Percentiles rank a stretch among this genome's conserved stretches.
These are phyloP conservation scores for Balamuthia mandrillaris DNA, from an alignment of 208 protist species.

Conservation along the genomic window DNA sequence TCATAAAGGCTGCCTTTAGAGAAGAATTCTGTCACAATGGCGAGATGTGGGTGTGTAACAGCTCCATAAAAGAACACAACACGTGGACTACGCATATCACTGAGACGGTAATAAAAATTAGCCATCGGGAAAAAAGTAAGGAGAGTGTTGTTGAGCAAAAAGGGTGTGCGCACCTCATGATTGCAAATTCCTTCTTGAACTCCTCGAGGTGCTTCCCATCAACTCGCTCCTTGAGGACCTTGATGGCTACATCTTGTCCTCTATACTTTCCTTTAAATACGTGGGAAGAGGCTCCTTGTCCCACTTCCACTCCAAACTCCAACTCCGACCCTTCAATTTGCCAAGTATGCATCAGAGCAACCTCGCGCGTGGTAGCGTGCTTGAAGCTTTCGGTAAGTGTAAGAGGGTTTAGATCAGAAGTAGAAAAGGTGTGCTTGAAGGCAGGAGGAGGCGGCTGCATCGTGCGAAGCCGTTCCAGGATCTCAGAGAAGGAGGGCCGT, in stretches of 20 bases:
- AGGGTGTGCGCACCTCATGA: not conserved
- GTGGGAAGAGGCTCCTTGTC: not conserved
- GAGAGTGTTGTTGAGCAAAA: not conserved
- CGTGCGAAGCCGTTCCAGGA: not conserved
- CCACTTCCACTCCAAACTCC: not conserved
- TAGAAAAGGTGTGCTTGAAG: not conserved
- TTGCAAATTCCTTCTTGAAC: conserved; percentile 22
- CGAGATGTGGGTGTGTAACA: not conserved
- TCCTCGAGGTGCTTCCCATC: not conserved
- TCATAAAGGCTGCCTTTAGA: not conserved
- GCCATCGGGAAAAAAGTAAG: not conserved
- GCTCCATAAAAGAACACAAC: conserved; percentile 30
- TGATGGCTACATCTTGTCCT: conserved; percentile 11
- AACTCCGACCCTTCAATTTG: conserved; percentile 21
- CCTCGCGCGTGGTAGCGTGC: not conserved
- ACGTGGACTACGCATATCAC: not conserved
- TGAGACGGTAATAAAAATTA: not conserved
- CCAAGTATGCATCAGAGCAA: conserved; percentile 17
- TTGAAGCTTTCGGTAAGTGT: not conserved
- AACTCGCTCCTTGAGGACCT: not conserved
- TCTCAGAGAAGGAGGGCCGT: not conserved
- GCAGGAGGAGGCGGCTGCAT: not conserved
- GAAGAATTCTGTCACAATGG: conserved; percentile 25
- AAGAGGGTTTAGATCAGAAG: not conserved
- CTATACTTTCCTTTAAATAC: conserved; percentile 20